Evolutionary conservation across 2,329 filamentous ascomycete genomes (phyloP), one percentile per base, ranked within the genome.

Genomic region (Ceratocystis variospora): DNA sequence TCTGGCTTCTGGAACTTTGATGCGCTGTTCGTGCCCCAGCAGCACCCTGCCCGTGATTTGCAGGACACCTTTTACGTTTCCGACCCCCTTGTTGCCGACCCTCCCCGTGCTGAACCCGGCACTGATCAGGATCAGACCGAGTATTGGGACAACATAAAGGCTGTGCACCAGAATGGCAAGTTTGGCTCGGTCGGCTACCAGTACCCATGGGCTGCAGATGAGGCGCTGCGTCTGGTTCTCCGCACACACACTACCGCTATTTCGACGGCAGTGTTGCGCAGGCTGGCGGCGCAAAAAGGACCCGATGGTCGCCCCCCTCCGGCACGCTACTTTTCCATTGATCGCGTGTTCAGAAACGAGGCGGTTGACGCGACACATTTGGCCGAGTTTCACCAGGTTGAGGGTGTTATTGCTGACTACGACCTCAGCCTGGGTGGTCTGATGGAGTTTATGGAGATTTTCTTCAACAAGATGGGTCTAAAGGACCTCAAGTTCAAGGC

Each of bases 1-100:
- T 93, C 92, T 12, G 92, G 93, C 61, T 96, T 97, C 86, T 99
- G 94, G 91, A 97, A 97, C 78, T 97, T 97, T 76, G 93, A 97
- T 74, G 86, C 92, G 28, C 89, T 99, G 69, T 96, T 93, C 76
- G 93, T 97, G 64, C 93, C 93, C 37, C 94, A 96, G 78, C 94
- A 99, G 81, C 94, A 99, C 76, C 94, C 94, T 63, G 94, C 94
- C 68, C 90, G 94, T 74, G 94, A 99, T 75, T 82, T 96, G 71
- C 94, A 99, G 81, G 94, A 99, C 73, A 97, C 94, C 66, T 97
- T 97, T 80, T 99, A 96, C 80, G 93, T 97, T 73, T 91, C 91
- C 50, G 92, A 99, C 73, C 94, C 94, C 59, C 80, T 85, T 68
- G 78, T 77, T 67, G 92, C 90, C 46, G 91, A 92, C 73, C 81